Conservation (phyloP, 805 yeast species). For the Saccharomycopsis lassenensis region DNA sequence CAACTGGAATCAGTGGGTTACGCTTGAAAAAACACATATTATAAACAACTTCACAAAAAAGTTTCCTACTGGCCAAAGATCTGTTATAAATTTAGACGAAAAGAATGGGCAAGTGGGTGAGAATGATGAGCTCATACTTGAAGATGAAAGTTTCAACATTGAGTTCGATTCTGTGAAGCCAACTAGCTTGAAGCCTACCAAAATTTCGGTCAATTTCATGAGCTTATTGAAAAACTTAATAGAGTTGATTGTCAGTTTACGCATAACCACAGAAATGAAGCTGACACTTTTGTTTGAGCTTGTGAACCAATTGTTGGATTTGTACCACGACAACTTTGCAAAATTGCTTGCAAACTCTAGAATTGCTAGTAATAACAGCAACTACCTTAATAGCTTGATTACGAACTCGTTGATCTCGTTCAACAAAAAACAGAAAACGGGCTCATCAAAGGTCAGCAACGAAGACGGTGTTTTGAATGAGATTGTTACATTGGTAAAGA, state of each 20-base stretch:
- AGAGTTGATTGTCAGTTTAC: slow-evolving; percentile 9
- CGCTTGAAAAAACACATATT: slow-evolving; percentile 4
- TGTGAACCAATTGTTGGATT: slow-evolving; percentile 6
- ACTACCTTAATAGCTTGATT: slow-evolving; percentile 14
- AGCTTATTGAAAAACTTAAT: slow-evolving; percentile 14
- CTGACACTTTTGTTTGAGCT: slow-evolving; percentile 8
- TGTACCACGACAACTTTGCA: slow-evolving; percentile 9
- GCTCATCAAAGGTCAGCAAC: no score
- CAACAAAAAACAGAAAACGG: slow-evolving; percentile 1
- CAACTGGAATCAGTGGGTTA: slow-evolving; percentile 14
- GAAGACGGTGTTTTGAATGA: slow-evolving; percentile 10
- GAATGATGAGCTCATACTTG: slow-evolving; percentile 1
- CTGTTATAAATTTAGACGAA: neutral
- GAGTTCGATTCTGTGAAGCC: slow-evolving; percentile 14
- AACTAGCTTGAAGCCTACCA: slow-evolving; percentile 13
- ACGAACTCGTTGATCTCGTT: slow-evolving; percentile 9
- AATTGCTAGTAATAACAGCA: slow-evolving; percentile 1
- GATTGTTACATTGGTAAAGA: slow-evolving; percentile 9
- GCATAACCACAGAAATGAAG: slow-evolving; percentile 8
- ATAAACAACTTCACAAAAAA: slow-evolving; percentile 10
- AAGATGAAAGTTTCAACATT: slow-evolving; percentile 10
- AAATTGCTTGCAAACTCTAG: slow-evolving; percentile 4
- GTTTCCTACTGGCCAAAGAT: no score
- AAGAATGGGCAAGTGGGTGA: neutral
- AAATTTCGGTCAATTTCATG: slow-evolving; percentile 9